Evolutionary conservation across 768 basidiomycete species (phyloP), one percentile per base, ranked within the genome.

Genomic region (Russula dissimulans): DNA sequence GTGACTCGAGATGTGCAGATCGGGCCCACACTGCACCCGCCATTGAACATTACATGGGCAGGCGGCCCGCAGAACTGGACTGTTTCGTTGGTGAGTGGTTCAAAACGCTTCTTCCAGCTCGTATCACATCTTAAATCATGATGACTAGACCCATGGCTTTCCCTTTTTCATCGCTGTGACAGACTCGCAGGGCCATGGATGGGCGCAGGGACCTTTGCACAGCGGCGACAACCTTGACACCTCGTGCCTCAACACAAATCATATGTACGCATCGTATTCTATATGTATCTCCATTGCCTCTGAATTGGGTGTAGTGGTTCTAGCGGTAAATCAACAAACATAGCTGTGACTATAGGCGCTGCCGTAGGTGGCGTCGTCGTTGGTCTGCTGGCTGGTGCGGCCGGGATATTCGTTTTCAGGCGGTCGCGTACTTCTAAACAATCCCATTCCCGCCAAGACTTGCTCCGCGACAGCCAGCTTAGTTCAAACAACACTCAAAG

Each of bases 141-240:
- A 39, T 12, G 6, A 38, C 5, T 56, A 79, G 79, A 77, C 79
- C 17, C 81, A 79, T 75, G 78, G 77, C 1, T 75, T 76, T 1
- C 77, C 79, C 0, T 86, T 85, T 65, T 86, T 79, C 67, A 72
- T 84, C 36, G 79, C 79, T 39, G 69, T 85, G 5, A 73, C 73
- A 8, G 83, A 85, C 65, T 72, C 79, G 0, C 70, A 69, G 22
- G 81, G 82, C 10, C 74, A 75, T 42, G 69, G 71, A 18, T 85
- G 84, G 84, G 66, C 81, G 3, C 77, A 80, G 58, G 84, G 84
- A 3, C 81, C 82, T 1, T 67, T 84, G 9, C 83, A 85, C 63
- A 78, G 78, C 41, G 83, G 79, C 5, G 77, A 76, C 8, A 67
- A 65, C 14, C 72, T 73, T 9, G 66, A 73, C 5, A 77, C 73